A percentile compares a stretch with the other conserved stretches of the same genome.
Conservation (phyloP, 2,329 filamentous ascomycete species). For the Alternaria sp. region DNA sequence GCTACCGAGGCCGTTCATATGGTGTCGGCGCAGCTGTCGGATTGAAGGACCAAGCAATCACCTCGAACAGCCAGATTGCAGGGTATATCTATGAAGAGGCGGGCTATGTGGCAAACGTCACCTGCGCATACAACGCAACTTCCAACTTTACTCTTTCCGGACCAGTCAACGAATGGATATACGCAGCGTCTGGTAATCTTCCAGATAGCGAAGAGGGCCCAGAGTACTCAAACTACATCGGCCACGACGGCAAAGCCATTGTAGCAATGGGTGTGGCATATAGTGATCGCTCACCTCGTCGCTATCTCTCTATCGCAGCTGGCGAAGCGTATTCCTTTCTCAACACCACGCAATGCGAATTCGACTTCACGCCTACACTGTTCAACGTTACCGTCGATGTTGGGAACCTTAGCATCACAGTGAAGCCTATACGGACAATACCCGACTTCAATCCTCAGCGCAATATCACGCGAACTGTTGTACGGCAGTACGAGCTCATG, state of each 20-base stretch:
- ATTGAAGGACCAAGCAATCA: slow-evolving; percentile 29
- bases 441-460: slow-evolving; percentile 41
- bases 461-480: slow-evolving; percentile 39
- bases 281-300: slow-evolving; percentile 32
- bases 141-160: slow-evolving; percentile 39
- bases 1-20: slow-evolving; percentile 50
- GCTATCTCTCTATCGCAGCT: slow-evolving; percentile 43
- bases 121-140: slow-evolving; percentile 51
- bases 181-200: slow-evolving; percentile 30
- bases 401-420: slow-evolving; percentile 38
- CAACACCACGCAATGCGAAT: slow-evolving; percentile 44
- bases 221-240: slow-evolving; percentile 45
- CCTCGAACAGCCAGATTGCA: slow-evolving; percentile 23
- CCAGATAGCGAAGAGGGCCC: slow-evolving; percentile 33
- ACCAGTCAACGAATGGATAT: slow-evolving; percentile 36
- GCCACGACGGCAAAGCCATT: slow-evolving; percentile 37
- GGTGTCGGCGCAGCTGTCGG: slow-evolving; percentile 55
- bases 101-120: slow-evolving; percentile 39
- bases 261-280: slow-evolving; percentile 44
- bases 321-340: slow-evolving; percentile 40
- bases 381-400: slow-evolving; percentile 44
- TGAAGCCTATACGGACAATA: slow-evolving; percentile 20
- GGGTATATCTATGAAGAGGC: slow-evolving; percentile 28
- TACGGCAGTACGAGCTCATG: slow-evolving; percentile 48
- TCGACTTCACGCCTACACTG: slow-evolving; percentile 38